Evolutionary conservation across 2,329 filamentous ascomycete genomes (phyloP).

Genomic region (Epichloe brachyelytri): DNA sequence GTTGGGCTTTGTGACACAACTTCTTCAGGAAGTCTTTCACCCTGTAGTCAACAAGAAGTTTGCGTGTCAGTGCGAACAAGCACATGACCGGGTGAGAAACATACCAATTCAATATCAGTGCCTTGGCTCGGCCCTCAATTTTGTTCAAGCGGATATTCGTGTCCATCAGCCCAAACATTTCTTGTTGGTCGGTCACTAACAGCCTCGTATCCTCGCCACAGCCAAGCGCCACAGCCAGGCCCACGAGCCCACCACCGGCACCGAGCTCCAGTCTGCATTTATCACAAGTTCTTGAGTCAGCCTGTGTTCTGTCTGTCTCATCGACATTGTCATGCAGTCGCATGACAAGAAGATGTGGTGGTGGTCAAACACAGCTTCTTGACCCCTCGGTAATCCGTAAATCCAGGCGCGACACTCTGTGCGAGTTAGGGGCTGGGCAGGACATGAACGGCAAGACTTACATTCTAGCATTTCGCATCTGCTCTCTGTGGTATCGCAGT

Average conservation of each 20-base stretch:
- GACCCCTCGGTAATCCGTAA: neutral
- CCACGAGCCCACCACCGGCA: conserved; percentile 81
- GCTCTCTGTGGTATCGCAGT: conserved; percentile 56
- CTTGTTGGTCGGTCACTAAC: conserved; percentile 73
- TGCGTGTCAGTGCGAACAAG: neutral
- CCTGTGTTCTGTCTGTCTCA: neutral
- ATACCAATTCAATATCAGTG: conserved; percentile 71
- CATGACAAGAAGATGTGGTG: neutral
- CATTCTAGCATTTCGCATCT: conserved; percentile 58
- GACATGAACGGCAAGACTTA: conserved; percentile 30
- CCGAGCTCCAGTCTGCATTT: conserved; percentile 69
- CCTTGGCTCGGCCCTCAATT: conserved; percentile 48
- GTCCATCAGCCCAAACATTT: conserved; percentile 77
- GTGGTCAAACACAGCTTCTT: neutral
- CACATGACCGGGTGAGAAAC: conserved; percentile 15
- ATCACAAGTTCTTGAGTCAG: conserved; percentile 11
- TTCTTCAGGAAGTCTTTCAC: conserved; percentile 41
- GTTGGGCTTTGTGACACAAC: conserved; percentile 49
- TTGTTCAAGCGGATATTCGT: conserved; percentile 76
- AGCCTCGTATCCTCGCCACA: conserved; percentile 43
- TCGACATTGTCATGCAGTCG: neutral
- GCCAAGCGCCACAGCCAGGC: conserved; percentile 45
- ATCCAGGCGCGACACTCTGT: too few relatives aligned
- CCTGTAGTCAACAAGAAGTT: conserved; percentile 25
- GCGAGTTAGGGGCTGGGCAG: too few relatives aligned